A percentile compares a stretch with the other conserved stretches of the same genome.
Conservation (phyloP, 805 yeast genomes). For the Starmerella asiatica region DNA sequence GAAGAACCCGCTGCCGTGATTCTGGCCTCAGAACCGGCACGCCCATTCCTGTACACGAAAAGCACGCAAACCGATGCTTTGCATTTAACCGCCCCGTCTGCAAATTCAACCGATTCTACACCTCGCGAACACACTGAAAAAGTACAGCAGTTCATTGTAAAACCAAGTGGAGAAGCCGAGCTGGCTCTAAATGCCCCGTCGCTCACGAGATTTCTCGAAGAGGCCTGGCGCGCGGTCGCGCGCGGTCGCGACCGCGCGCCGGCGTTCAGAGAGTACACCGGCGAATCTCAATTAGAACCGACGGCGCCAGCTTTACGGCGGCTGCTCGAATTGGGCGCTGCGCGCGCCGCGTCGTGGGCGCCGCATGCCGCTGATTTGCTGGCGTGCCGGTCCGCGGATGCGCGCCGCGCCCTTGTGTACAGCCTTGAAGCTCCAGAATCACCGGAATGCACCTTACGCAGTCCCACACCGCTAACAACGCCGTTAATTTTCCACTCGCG, state of each 20-base stretch:
- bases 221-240: constrained; percentile 26
- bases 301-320: not conserved
- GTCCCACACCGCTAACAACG: constrained; percentile 31
- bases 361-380: constrained; percentile 27
- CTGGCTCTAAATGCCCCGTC: constrained; percentile 3
- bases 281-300: no score
- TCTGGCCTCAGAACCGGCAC: not conserved
- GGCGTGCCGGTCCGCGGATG: constrained; percentile 15
- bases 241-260: constrained; percentile 6
- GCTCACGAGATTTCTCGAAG: constrained; percentile 19
- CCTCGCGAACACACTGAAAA: not conserved
- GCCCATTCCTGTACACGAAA: constrained; percentile 4
- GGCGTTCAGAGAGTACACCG: constrained; percentile 2
- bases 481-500: constrained; percentile 33
- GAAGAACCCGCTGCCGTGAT: constrained; percentile 4
- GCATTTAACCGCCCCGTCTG: not conserved
- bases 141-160: no score
- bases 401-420: constrained; percentile 25
- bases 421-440: constrained; percentile 23
- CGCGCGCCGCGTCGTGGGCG: constrained; percentile 25
- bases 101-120: not conserved
- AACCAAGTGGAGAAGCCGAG: no score
- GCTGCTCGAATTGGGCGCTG: not conserved
- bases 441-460: constrained; percentile 34
- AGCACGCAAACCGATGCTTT: constrained; percentile 3